These are phyloP conservation scores for Aspergillus sp. DNA, from an alignment of 2,329 filamentous ascomycete genomes.

Conservation along the genomic window DNA sequence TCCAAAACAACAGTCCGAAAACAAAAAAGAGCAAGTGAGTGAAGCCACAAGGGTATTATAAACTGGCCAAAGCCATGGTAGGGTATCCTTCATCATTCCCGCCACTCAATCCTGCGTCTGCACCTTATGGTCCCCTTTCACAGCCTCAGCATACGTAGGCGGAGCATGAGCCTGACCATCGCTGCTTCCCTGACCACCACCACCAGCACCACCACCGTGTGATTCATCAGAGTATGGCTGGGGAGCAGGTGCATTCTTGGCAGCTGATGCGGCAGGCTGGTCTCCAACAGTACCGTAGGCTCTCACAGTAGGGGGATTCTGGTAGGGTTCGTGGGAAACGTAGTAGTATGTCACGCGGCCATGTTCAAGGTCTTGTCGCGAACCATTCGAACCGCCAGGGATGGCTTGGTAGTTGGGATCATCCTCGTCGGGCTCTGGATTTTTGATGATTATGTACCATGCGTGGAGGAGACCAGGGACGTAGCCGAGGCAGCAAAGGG, in stretches of 20 bases:
- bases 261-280: constrained; percentile 17
- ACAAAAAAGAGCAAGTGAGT: background rate
- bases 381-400: constrained; percentile 41
- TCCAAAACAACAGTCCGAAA: too few species aligned
- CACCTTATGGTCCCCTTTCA: constrained; percentile 85
- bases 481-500: constrained; percentile 72
- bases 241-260: constrained; percentile 8
- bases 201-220: constrained; percentile 1
- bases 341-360: constrained; percentile 68
- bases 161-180: constrained; percentile 46
- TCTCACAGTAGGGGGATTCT: constrained; percentile 24
- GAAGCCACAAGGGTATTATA: background rate
- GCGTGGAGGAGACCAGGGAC: constrained; percentile 86
- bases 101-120: constrained; percentile 56
- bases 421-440: constrained; percentile 66
- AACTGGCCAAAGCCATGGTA: background rate
- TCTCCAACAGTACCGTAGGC: constrained; percentile 36
- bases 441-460: constrained; percentile 95
- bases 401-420: constrained; percentile 56
- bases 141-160: constrained; percentile 83
- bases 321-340: constrained; percentile 48
- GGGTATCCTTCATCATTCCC: background rate
- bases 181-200: constrained; percentile 21
- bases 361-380: constrained; percentile 38
- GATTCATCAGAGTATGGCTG: constrained; percentile 13